phyloP scores from a whole-genome alignment of 305 asterid genomes.

The Plantago coronopus region DNA sequence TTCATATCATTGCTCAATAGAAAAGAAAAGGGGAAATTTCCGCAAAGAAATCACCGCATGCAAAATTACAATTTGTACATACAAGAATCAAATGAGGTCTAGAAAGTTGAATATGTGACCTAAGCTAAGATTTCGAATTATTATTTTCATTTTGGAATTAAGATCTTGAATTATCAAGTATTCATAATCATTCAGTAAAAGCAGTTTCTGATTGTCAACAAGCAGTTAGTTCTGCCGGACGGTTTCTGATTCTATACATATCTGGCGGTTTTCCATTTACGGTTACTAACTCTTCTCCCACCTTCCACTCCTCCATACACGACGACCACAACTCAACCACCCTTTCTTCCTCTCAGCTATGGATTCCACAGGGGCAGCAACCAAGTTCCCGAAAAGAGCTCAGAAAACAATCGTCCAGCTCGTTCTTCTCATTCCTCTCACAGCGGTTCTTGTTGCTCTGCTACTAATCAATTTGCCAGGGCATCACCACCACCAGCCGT shows the following conservation, averaged over 20 bases:
- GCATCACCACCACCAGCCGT: not conserved
- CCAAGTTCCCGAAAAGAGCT: slow-evolving; percentile 30
- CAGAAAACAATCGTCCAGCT: slow-evolving; percentile 23
- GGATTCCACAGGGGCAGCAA: slow-evolving; percentile 8
- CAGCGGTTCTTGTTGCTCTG: slow-evolving; percentile 30
- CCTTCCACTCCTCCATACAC: not conserved
- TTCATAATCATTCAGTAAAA: no score
- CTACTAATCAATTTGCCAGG: slow-evolving; percentile 13
- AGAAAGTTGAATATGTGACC: no score
- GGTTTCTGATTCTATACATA: not conserved
- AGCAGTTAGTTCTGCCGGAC: not conserved
- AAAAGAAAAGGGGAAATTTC: no score
- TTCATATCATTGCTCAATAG: no score
- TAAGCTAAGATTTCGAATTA: no score
- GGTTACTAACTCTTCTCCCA: slow-evolving; percentile 1
- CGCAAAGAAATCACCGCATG: no score
- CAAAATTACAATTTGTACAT: no score
- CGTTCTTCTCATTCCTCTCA: slow-evolving; percentile 25
- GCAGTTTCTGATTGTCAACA: no score
- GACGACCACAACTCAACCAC: not conserved
- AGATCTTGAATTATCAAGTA: no score
- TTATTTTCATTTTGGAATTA: no score
- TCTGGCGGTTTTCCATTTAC: not conserved
- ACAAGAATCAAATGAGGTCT: no score
- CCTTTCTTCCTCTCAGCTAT: not conserved